Base-by-base conservation (phyloP, 148 eudicot species). In the Rhododendron ferrugineum region DNA sequence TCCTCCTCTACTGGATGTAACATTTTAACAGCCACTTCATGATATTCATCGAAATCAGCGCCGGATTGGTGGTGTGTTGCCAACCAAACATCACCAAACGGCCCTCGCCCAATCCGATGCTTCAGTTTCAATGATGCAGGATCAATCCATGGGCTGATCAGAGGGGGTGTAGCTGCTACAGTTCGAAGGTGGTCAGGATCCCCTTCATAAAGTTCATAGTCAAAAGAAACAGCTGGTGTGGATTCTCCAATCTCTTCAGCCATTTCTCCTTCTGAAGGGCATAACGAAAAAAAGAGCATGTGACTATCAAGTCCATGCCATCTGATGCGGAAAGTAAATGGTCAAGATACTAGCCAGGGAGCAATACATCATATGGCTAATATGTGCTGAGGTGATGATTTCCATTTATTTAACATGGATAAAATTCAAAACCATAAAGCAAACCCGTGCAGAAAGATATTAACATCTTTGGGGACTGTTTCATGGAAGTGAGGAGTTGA, bases 21-120 rank as follows among this genome's bases (percentile, higher is more conserved):
- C 90, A 93, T 92, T 91, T 96, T 96, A 54, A 94, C 89, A 37
- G 95, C 96, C 85, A 96, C 94, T 89, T 96, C 98, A 90, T 96
- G 98, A 89, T 92, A 89, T 90, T 94, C 93, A 52, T 96, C 98
- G 88, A 90, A 96, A 86, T 96, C 98, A 11, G 88, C 83, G 28
- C 91, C 88, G 44, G 98, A 91, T 79, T 86, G 91, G 84, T 96
- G 98, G 87, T 96, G 98, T 66, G 98, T 96, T 58, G 98, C 98
- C 83, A 93, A 89, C 98, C 98, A 96, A 86, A 94, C 91, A 89
- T 96, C 96, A 30, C 98, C 98, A 87, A 93, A 93, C 2, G 86
- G 90, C 23, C 98, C 98, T 80, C 94, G 88, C 46, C 98, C 98
- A 80, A 94, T 93, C 76, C 98, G 88, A 74, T 96, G 95, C 88